Evolutionary conservation across 495 filamentous ascomycete species (phyloP), one percentile per base, ranked within the genome.

Genomic region (Niebla homalea): DNA sequence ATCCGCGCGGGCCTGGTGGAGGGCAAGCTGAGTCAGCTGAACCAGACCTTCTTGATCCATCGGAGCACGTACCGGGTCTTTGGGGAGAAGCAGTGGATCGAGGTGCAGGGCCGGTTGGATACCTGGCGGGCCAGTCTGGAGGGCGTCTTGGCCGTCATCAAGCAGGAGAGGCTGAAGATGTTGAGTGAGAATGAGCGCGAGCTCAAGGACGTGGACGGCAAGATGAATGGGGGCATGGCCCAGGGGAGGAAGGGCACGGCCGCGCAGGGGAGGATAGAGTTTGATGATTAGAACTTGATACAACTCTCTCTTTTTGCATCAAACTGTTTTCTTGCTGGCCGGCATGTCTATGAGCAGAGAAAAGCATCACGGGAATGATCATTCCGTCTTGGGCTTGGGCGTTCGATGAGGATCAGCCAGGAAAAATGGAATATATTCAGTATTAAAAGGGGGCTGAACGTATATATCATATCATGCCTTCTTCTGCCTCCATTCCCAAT

Each of bases 21-120:
- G 70, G 92, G 92, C 54, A 89, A 92, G 66, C 75, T 99, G 45
- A 86, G 81, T 20, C 92, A 99, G 70, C 76, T 87, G 59, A 86
- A 86, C 55, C 79, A 87, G 62, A 83, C 87, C 23, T 97, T 99
- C 75, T 72, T 95, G 14, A 85, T 99, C 39, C 92, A 99, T 70
- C 77, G 88, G 53, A 86, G 85, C 55, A 93, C 87, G 49, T 94
- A 96, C 75, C 78, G 92, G 25, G 90, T 94, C 22, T 97, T 99
- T 59, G 87, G 87, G 51, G 85, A 94, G 77, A 93, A 89, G 74
- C 92, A 99, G 70, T 99, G 93, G 93, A 79, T 82, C 46, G 89
- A 97, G 72, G 80, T 99, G 19, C 87, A 85, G 57, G 81, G 80
- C 29, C 76, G 89, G 37, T 67, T 99, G 59, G 89, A 95, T 67